Evolutionary conservation across 805 yeast genomes (phyloP), one percentile per base, ranked within the genome.

Genomic region (Danielia reshetovae): DNA sequence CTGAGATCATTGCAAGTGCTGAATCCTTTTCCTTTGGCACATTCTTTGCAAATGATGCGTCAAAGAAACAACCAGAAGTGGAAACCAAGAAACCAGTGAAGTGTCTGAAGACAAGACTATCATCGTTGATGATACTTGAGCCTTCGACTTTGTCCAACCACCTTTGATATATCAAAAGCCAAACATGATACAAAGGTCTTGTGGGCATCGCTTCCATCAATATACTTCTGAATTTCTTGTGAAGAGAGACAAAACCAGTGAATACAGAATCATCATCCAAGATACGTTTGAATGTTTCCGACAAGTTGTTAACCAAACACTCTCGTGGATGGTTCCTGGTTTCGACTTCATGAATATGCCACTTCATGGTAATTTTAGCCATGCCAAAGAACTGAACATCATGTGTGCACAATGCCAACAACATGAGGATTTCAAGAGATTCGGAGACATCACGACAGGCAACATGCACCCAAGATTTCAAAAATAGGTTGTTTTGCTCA

Each of bases 31-130:
- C 49, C 2, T 33, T 37, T 2, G 46, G 39, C 25, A 53, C 57
- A 29, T 43, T 42, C 12, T 33, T 34, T 3, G 55, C 32, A 43
- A 53, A 68, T 16, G 40, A 54, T 5, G 59, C 51, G 13, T 43
- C 48, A 16, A 81, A 52, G 37, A 82, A 73, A 11, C 79, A 68
- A 28, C 94, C 87, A 32, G 85, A 74, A 0, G 81, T 62, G 0
- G 87, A 75, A 2, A 87, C 85, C 40, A 85, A 55, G 40, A 81
- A 78, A 7, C 90, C 93, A 2, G 87, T 79, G 51, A 72, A 80
- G 49, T 79, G 82, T 46, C 83, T 65, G 56, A 78, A 77, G 17
- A 77, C 71, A 7, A 62, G 46, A 39, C 54, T 75, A n/a, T 61
- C 68, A 60, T 48, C 70, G 47, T 46, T 60, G 40, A 32, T 56